Evolutionary conservation across 441 rosid species (phyloP).

Genomic region (Geranium incanum): DNA sequence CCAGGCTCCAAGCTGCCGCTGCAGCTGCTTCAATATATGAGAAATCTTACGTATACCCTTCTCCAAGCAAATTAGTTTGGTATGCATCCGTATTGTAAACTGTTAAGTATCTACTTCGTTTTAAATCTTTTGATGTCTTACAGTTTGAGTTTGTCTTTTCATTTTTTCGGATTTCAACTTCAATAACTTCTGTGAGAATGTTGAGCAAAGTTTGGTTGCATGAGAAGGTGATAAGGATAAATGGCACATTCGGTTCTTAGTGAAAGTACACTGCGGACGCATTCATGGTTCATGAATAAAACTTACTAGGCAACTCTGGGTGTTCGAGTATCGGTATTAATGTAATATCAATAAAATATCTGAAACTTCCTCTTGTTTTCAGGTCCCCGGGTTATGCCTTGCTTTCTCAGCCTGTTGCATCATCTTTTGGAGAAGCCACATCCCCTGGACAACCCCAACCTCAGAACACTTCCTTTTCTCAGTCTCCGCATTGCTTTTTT

Average conservation of each 20-base stretch:
- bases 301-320: not conserved
- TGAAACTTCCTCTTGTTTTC: constrained; percentile 19
- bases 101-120: constrained; percentile 14
- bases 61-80: constrained; percentile 60
- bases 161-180: not conserved
- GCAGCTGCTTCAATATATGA: constrained; percentile 80
- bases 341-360: not conserved
- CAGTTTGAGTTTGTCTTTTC: not conserved
- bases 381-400: constrained; percentile 62
- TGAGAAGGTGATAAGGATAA: not conserved
- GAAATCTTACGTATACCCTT: constrained; percentile 81
- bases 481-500: constrained; percentile 29
- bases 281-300: not conserved
- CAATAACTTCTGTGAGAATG: not conserved
- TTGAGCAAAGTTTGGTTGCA: not conserved
- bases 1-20: constrained; percentile 82
- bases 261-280: not conserved
- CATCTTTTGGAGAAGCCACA: constrained; percentile 25
- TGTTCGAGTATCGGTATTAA: not conserved
- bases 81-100: constrained; percentile 21
- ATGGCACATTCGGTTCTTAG: not conserved
- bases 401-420: constrained; percentile 32
- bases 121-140: not conserved
- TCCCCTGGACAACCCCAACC: constrained; percentile 28
- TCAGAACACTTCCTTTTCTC: constrained; percentile 25